phyloP scores from a whole-genome alignment of 805 yeast species.

The Metschnikowia lochheadii region DNA sequence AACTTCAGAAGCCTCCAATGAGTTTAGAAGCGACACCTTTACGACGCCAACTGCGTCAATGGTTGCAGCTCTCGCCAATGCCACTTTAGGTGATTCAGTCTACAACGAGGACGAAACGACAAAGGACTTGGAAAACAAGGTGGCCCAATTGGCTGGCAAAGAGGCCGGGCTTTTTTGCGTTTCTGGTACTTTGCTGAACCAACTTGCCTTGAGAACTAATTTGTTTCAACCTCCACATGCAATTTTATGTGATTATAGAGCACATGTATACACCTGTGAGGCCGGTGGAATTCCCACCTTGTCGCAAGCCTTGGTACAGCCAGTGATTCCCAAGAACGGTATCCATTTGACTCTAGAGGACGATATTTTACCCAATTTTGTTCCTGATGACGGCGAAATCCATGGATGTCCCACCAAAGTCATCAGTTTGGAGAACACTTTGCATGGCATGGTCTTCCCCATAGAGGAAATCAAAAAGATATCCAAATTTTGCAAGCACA shows the following conservation, averaged over 20 bases:
- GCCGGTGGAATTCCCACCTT: conserved; percentile 43
- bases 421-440: conserved; percentile 41
- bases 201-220: conserved; percentile 36
- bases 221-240: conserved; percentile 41
- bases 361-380: conserved; percentile 33
- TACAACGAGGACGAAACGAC: conserved; percentile 39
- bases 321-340: conserved; percentile 34
- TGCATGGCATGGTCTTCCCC: conserved; percentile 41
- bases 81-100: conserved; percentile 42
- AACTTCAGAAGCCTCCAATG: conserved; percentile 13
- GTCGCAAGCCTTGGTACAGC: conserved; percentile 41
- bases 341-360: conserved; percentile 35
- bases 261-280: conserved; percentile 36
- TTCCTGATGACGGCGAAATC: conserved; percentile 43
- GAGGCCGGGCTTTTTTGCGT: conserved; percentile 39
- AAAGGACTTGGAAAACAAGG: conserved; percentile 29
- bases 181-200: conserved; percentile 41
- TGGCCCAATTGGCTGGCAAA: conserved; percentile 36
- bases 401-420: conserved; percentile 44
- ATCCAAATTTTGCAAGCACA: conserved; percentile 29
- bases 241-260: conserved; percentile 35
- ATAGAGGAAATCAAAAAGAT: conserved; percentile 36
- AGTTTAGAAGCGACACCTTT: conserved; percentile 20
- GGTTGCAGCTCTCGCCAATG: conserved; percentile 16
- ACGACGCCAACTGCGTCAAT: conserved; percentile 20